phyloP scores from a whole-genome alignment of 495 filamentous ascomycete species.

The Trichoderma parareesei region DNA sequence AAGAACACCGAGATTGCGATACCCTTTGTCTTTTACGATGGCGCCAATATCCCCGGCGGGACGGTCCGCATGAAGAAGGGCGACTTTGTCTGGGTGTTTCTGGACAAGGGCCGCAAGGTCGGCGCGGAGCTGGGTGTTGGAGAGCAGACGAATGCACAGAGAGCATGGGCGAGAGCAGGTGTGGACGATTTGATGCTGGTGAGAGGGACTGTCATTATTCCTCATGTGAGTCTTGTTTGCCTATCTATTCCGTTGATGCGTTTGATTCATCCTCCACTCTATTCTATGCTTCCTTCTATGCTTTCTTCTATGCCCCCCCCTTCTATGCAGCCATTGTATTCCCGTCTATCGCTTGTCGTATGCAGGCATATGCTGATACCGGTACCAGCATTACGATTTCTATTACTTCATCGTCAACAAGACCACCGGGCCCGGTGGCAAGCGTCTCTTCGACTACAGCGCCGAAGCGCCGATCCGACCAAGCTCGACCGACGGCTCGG shows the following conservation, averaged over 20 bases:
- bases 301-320: not conserved
- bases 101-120: constrained; percentile 84
- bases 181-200: constrained; percentile 98
- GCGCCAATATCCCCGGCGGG: constrained; percentile 86
- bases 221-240: constrained; percentile 62
- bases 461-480: constrained; percentile 34
- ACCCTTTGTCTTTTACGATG: constrained; percentile 97
- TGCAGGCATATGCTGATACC: constrained; percentile 2
- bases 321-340: not conserved
- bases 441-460: constrained; percentile 69
- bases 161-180: constrained; percentile 87
- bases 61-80: constrained; percentile 83
- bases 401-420: constrained; percentile 36
- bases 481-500: constrained; percentile 19
- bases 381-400: constrained; percentile 79
- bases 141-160: constrained; percentile 53
- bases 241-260: not conserved
- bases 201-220: constrained; percentile 83
- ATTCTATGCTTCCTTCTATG: not conserved
- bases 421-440: constrained; percentile 19
- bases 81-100: constrained; percentile 80
- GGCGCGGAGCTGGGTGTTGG: constrained; percentile 74
- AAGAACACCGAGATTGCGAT: constrained; percentile 86
- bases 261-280: not conserved
- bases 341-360: too few species aligned